phyloP scores from a whole-genome alignment of 495 filamentous ascomycete genomes.

The Hypoxylon cercidicola region DNA sequence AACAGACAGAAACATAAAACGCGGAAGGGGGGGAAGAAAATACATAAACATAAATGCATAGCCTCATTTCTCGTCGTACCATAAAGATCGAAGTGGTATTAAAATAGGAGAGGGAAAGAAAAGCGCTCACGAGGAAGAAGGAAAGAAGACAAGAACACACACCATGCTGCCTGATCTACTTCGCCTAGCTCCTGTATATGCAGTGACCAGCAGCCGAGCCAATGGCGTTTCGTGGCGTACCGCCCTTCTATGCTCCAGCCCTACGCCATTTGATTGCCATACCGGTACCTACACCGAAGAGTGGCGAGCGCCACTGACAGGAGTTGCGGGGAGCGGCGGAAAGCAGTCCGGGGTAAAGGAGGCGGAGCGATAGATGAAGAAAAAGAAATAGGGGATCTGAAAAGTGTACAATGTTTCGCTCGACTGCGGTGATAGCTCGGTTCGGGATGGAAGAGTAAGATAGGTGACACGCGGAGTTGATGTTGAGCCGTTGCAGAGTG shows the following conservation, averaged over 20 bases:
- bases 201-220: conserved; percentile 14
- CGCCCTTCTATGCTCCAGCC: conserved; percentile 33
- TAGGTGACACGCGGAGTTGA: conserved; percentile 1
- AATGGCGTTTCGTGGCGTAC: conserved; percentile 5
- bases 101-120: not conserved
- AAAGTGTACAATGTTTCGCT: conserved; percentile 1
- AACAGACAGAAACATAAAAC: not conserved
- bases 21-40: conserved; percentile 1
- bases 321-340: conserved; percentile 1
- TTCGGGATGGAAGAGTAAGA: not conserved
- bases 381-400: not conserved
- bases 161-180: conserved; percentile 7
- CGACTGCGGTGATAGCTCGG: not conserved
- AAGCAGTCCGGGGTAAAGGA: conserved; percentile 27
- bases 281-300: conserved; percentile 14
- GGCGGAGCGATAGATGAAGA: conserved; percentile 10
- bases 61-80: conserved; percentile 30
- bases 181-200: conserved; percentile 22
- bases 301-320: not conserved
- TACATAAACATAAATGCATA: conserved; percentile 22
- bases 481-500: not conserved
- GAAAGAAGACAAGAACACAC: conserved; percentile 17
- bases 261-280: conserved; percentile 29
- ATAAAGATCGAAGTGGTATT: not conserved
- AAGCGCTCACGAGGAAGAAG: not conserved